Evolutionary conservation across 2,329 filamentous ascomycete species (phyloP).

Genomic region (Pseudogymnoascus sp.): DNA sequence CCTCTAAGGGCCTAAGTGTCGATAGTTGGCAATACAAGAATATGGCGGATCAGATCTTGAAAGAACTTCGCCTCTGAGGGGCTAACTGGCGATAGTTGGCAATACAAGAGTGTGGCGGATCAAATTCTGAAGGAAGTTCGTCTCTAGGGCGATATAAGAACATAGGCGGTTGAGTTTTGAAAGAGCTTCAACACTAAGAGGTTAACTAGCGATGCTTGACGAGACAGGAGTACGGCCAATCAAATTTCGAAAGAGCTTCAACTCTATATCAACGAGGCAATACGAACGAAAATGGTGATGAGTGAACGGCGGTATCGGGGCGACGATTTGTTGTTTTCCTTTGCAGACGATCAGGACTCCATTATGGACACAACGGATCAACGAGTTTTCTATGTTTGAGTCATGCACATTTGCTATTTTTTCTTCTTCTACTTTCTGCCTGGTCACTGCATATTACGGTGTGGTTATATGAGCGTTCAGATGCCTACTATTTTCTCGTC

Average conservation of each 20-base stretch:
- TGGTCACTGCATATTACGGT: constrained; percentile 5
- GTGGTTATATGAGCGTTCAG: constrained; percentile 5
- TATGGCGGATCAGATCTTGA: constrained; percentile 91
- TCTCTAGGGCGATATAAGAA: constrained; percentile 96
- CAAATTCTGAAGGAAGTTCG: constrained; percentile 78
- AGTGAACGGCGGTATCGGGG: not conserved
- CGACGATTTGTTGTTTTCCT: not conserved
- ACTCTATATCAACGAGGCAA: not conserved
- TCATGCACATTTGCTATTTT: constrained; percentile 1
- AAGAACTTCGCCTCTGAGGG: constrained; percentile 75
- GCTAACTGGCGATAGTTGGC: too few relatives aligned
- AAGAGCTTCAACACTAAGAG: constrained; percentile 89
- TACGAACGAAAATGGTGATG: not conserved
- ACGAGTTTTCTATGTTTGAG: constrained; percentile 8
- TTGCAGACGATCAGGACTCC: not conserved
- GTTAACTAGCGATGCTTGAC: constrained; percentile 94
- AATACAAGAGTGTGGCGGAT: constrained; percentile 97
- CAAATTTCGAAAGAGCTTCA: constrained; percentile 49
- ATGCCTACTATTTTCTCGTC: constrained; percentile 3
- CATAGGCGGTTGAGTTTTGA: constrained; percentile 92
- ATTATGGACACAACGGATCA: not conserved
- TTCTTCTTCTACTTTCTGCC: constrained; percentile 3
- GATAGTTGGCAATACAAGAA: constrained; percentile 98
- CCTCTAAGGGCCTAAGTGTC: constrained; percentile 87
- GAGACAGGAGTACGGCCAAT: constrained; percentile 95